Evolutionary conservation across 805 yeast species (phyloP), one percentile per base, ranked within the genome.

Genomic region (Ogataea allantospora): DNA sequence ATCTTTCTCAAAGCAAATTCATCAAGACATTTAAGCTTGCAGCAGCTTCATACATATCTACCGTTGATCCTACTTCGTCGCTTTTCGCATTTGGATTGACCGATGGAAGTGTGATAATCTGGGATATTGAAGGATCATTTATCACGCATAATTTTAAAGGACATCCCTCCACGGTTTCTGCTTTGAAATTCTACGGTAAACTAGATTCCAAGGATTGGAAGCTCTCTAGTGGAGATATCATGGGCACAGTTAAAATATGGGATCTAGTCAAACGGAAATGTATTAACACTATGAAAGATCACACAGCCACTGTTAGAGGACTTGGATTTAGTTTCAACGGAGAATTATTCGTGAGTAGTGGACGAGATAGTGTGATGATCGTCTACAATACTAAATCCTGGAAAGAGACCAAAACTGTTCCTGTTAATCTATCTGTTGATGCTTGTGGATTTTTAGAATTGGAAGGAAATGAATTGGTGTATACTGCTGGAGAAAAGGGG

Each of bases 81-180:
- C 67, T 93, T 24, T 77, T 89, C 54, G 95, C 96, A 13, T 80
- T 93, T 55, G 99, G 99, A 26, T 88, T 95, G 31, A 84, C 97
- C 1, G 99, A 93, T 61, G 98, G 99, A 32, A 75, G 80, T 27
- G 83, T 89, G 12, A 80, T 86, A 30, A 95, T 93, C 1, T 88
- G 95, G 83, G 99, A 93, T 60, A 73, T 93, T 24, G 89, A 80
- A 47, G 88, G 88, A 23, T 89, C 93, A 1, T 87, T 74, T 48
- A 77, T 83, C 3, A 93, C 99, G 0, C 99, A 93, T 62, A 80
- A 87, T 10, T 72, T 93, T 40, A 83, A 85, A 59, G 98, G 99
- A 1, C 99, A 93, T 59, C 95, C 96, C 14, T 81, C 93, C 9
- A 83, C 95, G 2, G 72, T 91, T 27, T 82, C 95, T 30, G 77